Base-by-base conservation (phyloP, 1,284 basidiomycete genomes). In the Retiboletus flavoniger region DNA sequence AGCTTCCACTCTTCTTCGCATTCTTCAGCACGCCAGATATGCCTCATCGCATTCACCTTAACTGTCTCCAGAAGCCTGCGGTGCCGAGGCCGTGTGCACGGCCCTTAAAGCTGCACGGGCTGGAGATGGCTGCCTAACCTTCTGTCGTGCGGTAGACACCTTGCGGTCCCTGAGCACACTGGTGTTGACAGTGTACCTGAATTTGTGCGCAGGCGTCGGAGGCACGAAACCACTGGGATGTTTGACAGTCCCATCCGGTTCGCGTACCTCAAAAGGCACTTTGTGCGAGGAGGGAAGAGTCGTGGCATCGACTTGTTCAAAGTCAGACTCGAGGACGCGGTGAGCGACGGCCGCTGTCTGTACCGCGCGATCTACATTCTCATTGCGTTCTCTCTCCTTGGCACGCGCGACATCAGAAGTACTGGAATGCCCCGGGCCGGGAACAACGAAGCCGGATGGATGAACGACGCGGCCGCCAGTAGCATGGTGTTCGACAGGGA, bases 211-310 rank as follows among this genome's bases (percentile, higher is more conserved):
- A 29, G 74, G 66, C 5, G 72, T 74, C 8, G 74, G 73, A 1
- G 73, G 73, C 2, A 68, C 63, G 53, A 74, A 74, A 1, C 74
- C 74, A 36, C 71, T 73, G 8, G 71, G 64, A 51, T 75, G 73
- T 29, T 61, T 64, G 42, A 71, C 56, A 7, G 52, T 65, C 7
- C 73, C 73, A 35, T 75, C 72, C 5, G 49, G 43, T 13, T 68
- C 64, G 35, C 60, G 56, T 0, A 73, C 61, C 54, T 74, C 73
- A 24, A 69, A 69, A 0, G 74, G 74, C 11, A 75, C 60, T 55
- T 74, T 75, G 44, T 63, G 60, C 11, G 43, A 40, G 9, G 52
- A 53, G 1, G 60, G 58, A 19, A 64, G 58, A 1, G 67, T 74
- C 16, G 65, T 65, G 4, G 70, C 60, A 5, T 58, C 47, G 46